Evolutionary conservation across 352 stramenopile genomes (phyloP).

Genomic region (Pythium insidiosum): DNA sequence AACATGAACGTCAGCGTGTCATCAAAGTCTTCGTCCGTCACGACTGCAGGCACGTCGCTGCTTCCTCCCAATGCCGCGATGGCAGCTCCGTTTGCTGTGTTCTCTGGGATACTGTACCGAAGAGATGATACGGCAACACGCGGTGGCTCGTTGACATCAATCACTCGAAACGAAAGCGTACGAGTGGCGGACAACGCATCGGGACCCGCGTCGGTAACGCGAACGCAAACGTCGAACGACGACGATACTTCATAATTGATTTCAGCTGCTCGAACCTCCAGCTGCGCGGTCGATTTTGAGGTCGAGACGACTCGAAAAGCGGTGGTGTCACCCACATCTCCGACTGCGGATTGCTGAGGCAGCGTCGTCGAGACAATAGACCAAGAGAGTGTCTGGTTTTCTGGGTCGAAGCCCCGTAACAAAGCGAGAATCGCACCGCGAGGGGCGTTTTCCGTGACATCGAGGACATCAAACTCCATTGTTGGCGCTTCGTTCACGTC

Average conservation of each 20-base stretch:
- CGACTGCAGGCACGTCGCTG: too few relatives aligned
- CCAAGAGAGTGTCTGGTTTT: conserved; percentile 39
- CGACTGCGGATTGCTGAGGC: neutral
- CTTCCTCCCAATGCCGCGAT: too few relatives aligned
- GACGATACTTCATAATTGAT: conserved; percentile 31
- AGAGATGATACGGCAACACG: conserved; percentile 4
- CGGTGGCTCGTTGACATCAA: conserved; percentile 24
- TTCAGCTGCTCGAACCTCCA: conserved; percentile 27
- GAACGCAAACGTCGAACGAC: conserved; percentile 27
- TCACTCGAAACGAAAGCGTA: conserved; percentile 8
- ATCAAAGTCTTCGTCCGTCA: conserved; percentile 14
- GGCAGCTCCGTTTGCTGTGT: conserved; percentile 3
- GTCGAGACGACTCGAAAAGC: conserved; percentile 31
- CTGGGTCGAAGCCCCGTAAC: conserved; percentile 31
- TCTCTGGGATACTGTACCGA: conserved; percentile 10
- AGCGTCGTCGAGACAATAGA: conserved; percentile 19
- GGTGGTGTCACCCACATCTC: conserved; percentile 2
- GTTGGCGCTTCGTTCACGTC: conserved; percentile 27
- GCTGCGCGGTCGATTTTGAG: conserved; percentile 23
- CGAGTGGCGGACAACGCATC: conserved; percentile 12
- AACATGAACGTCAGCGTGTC: conserved; percentile 10
- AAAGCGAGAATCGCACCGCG: conserved; percentile 29
- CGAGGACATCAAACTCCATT: conserved; percentile 6
- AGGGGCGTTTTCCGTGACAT: conserved; percentile 30
- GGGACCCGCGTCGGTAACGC: conserved; percentile 21